These are phyloP conservation scores for Myxozyma neglecta DNA, from an alignment of 805 yeast genomes.

Conservation along the genomic window DNA sequence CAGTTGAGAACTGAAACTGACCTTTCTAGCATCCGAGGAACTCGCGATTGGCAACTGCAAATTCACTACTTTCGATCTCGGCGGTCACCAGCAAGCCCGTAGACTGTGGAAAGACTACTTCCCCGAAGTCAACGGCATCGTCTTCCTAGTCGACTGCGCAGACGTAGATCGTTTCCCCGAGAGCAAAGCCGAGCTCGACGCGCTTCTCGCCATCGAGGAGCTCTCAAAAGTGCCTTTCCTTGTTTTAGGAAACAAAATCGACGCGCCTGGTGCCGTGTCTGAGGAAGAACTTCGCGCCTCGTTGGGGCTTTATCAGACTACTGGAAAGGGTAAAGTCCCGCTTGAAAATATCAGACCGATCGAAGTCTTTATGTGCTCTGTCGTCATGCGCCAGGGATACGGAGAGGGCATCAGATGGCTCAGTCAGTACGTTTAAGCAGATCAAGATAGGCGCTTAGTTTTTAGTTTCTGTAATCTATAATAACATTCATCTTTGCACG, in stretches of 20 bases:
- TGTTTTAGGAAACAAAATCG: conserved; percentile 94
- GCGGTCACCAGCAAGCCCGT: conserved; percentile 98
- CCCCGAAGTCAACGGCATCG: conserved; percentile 99
- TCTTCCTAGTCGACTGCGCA: conserved; percentile 94
- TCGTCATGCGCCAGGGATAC: conserved; percentile 97
- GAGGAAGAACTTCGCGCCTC: conserved; percentile 93
- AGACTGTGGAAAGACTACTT: conserved; percentile 99
- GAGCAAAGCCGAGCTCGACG: conserved; percentile 91
- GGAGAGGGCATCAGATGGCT: conserved; percentile 99
- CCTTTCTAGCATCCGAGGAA: conserved; percentile 76
- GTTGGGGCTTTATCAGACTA: conserved; percentile 81
- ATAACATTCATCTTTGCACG: background rate
- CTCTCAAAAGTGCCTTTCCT: conserved; percentile 86
- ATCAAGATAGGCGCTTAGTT: background rate
- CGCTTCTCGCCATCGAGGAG: conserved; percentile 89
- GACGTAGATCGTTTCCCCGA: conserved; percentile 94
- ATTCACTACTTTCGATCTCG: conserved; percentile 96
- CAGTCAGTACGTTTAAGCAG: conserved; percentile 53
- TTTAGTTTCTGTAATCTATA: background rate
- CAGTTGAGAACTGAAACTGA: background rate
- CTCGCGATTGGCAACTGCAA: conserved; percentile 93
- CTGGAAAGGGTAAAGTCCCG: conserved; percentile 80
- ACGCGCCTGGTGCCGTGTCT: conserved; percentile 87
- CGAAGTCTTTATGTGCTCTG: conserved; percentile 93
- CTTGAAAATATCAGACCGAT: conserved; percentile 79